Base-by-base conservation (phyloP, 2,329 filamentous ascomycete species). In the Hymenoscyphus infarciens region DNA sequence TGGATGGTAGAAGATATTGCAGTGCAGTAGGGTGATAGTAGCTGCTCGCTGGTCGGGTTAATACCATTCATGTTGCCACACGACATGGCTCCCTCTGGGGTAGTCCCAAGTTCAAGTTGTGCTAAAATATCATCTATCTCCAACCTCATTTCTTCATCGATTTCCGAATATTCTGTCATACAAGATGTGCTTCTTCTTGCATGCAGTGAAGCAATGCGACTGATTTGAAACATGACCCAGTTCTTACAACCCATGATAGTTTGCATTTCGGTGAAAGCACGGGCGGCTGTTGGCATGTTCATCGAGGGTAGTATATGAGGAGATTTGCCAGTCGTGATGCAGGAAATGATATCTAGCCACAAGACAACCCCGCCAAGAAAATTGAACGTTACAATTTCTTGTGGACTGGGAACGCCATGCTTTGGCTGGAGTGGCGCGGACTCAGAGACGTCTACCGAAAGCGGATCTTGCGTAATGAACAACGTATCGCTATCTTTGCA, bases 201-300 rank as follows among this genome's bases (percentile, higher is more conserved):
- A 59, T 83, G 79, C 6, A 88, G 76, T 0, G 77, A 72, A 15
- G 83, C 76, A 56, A 85, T 80, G 22, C 84, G 79, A 13, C 80
- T 81, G 53, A 88, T 78, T n/a, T 79, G 74, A 55, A 82, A 73
- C 55, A 87, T 67, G 0, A 80, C 79, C 82, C 83, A 84, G 71
- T 86, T 87, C 54, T 83, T 75, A 63, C 83, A 77, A 1, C 85
- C 85, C 49, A 83, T 73, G 57, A 84, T 80, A 35, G 81, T 78
- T 57, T 82, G 79, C 61, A 87, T 64, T 39, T 67, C 67, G 4
- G 62, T 68, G 8, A 75, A 58, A 76, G 75, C 45, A 81, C 72
- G 1, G 72, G 73, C 0, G 39, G 66, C 33, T 25, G 83, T 76
- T 29, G 80, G 69, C 39, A 16, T 68, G 63, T 53, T 69, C 68